Evolutionary conservation across 495 filamentous ascomycete genomes (phyloP), one percentile per base, ranked within the genome.

Genomic region (Trichocladium uniseriatum): DNA sequence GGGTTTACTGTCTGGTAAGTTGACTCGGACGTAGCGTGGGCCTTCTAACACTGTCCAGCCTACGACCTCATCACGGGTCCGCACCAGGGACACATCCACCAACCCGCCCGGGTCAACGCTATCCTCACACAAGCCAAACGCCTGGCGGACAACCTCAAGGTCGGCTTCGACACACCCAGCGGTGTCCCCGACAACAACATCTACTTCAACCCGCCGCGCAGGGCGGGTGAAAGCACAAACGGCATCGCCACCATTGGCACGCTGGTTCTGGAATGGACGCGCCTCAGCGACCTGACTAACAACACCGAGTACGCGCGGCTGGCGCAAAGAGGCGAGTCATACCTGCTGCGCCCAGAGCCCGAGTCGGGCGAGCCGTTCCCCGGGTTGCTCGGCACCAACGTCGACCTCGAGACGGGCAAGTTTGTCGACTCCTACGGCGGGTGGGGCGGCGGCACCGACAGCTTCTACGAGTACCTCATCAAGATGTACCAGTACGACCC

Each of bases 401-500:
- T 94, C 43, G 65, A 80, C 51, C 71, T 88, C 49, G 55, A 53
- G 0, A 79, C 72, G 5, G 89, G 88, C n/a, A 16, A 70, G 6
- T 92, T 94, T 54, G 48, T 71, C 2, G 79, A 92, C 51, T 72
- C 75, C 15, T 51, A 48, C 9, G 88, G 90, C 37, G 82, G 84
- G 19, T 95, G 89, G 89, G 77, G 80, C 51, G 87, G 85, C 40
- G 84, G 86, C 9, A 78, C 76, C 38, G 89, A 95, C 65, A 85
- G 79, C 20, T 92, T 82, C 69, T 95, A 94, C 65, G 89, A 95
- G 69, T 95, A 95, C 55, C 76, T 94, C 20, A 83, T 95, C 63
- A 95, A 95, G 73, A 91, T 92, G 86, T 94, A 82, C 56, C 66
- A 94, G 52, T 94, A 94, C 60, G 83, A 89, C 60, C 74, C 82